A percentile compares a stretch with the other conserved stretches of the same genome.
Conservation (phyloP, 1,284 basidiomycete species). For the Megacollybia platyphylla region DNA sequence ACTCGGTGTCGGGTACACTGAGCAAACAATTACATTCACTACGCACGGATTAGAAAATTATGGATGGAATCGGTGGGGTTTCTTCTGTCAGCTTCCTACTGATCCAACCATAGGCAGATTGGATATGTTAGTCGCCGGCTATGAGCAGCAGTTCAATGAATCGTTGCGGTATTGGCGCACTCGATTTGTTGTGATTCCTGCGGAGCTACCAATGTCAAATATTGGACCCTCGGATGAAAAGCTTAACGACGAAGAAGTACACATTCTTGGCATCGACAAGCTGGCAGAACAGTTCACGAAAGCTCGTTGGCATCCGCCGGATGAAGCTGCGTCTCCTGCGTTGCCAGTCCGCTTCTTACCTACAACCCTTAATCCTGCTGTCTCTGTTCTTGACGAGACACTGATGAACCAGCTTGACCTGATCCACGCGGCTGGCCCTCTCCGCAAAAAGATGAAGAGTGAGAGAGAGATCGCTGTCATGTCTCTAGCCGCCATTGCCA, state of each 20-base stretch:
- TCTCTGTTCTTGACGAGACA: constrained; percentile 66
- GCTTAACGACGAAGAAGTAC: constrained; percentile 78
- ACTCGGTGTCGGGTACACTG: constrained; percentile 77
- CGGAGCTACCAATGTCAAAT: constrained; percentile 47
- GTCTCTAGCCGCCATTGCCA: constrained; percentile 49
- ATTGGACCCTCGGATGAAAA: constrained; percentile 54
- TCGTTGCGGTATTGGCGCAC: constrained; percentile 89
- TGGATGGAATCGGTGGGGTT: constrained; percentile 64
- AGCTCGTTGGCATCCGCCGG: constrained; percentile 61
- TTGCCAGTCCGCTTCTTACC: constrained; percentile 60
- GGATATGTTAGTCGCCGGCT: constrained; percentile 79
- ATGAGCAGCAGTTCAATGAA: constrained; percentile 72
- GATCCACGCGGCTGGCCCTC: constrained; percentile 60
- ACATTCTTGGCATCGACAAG: constrained; percentile 84
- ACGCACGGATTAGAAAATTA: constrained; percentile 73
- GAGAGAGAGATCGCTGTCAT: constrained; percentile 59
- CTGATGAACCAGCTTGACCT: constrained; percentile 71
- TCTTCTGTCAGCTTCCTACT: background rate
- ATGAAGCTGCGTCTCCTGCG: constrained; percentile 33
- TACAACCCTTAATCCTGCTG: constrained; percentile 72
- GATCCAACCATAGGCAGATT: constrained; percentile 23
- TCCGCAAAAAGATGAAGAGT: constrained; percentile 67
- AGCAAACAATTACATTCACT: constrained; percentile 64
- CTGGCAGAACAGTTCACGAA: constrained; percentile 81
- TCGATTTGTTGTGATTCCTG: constrained; percentile 89